These are phyloP conservation scores for Noccaea caerulescens DNA, from an alignment of 345 rosid species.

Conservation along the genomic window DNA sequence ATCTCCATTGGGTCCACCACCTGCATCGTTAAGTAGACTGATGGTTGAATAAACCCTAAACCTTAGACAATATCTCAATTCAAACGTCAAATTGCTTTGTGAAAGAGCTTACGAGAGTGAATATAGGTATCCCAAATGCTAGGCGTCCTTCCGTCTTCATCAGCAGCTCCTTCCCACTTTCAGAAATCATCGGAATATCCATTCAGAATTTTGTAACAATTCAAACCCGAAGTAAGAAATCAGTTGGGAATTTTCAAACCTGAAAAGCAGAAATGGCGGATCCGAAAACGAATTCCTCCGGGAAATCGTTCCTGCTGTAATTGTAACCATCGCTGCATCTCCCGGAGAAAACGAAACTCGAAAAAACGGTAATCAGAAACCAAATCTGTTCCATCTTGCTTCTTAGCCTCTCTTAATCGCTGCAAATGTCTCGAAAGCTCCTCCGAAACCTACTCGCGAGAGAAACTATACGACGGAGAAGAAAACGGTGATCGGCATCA, in stretches of 20 bases:
- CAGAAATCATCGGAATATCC: not conserved
- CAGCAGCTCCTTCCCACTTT: slow-evolving; percentile 59
- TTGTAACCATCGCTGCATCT: slow-evolving; percentile 39
- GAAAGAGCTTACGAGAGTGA: slow-evolving; percentile 43
- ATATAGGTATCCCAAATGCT: slow-evolving; percentile 58
- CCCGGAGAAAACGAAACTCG: not conserved
- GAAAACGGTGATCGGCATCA: too few relatives aligned
- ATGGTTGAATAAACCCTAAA: not conserved
- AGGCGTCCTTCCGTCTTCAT: slow-evolving; percentile 59
- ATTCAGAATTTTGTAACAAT: not conserved
- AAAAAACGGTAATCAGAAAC: not conserved
- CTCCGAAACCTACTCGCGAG: too few relatives aligned
- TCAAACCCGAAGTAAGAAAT: too few relatives aligned
- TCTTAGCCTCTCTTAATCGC: not conserved
- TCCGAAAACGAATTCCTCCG: slow-evolving; percentile 59
- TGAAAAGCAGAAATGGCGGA: slow-evolving; percentile 57
- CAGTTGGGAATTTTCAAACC: slow-evolving; percentile 44
- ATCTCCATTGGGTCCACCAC: slow-evolving; percentile 49
- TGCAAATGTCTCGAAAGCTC: too few relatives aligned
- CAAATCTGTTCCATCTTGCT: not conserved
- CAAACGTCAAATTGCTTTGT: too few relatives aligned
- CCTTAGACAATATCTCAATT: not conserved
- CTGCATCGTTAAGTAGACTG: not conserved
- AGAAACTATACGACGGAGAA: too few relatives aligned
- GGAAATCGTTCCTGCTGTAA: slow-evolving; percentile 55